Percentiles rank a stretch among this genome's conserved stretches.
These are phyloP conservation scores for Lagenaria siceraria DNA, from an alignment of 306 rosid species.

Conservation along the genomic window DNA sequence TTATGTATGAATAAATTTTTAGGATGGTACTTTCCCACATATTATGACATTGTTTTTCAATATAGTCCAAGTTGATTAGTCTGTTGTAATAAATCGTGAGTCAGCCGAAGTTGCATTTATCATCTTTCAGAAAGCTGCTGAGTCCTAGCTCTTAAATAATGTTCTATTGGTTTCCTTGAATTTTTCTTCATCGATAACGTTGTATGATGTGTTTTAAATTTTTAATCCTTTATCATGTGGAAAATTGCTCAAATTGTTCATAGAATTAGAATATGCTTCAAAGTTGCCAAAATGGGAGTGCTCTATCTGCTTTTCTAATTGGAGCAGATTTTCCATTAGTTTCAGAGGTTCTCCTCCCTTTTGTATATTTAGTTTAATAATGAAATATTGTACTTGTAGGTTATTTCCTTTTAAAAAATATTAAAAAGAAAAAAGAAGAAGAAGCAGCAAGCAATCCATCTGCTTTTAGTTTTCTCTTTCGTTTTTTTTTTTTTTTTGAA, in stretches of 20 bases:
- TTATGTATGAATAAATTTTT: background rate
- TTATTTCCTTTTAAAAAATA: background rate
- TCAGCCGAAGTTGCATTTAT: background rate
- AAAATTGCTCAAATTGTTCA: background rate
- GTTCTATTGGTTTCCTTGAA: background rate
- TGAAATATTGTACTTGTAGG: background rate
- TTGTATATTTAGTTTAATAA: background rate
- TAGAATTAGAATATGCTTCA: background rate
- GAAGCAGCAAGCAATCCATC: background rate
- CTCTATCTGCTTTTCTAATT: background rate
- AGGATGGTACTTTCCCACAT: background rate
- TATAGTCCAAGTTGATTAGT: background rate
- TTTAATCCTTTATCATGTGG: background rate
- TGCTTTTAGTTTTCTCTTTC: too few relatives aligned
- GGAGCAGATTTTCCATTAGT: background rate
- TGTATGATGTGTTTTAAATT: background rate
- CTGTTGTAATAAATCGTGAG: background rate
- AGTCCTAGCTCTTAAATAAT: background rate
- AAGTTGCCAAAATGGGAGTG: background rate
- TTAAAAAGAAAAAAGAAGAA: background rate
- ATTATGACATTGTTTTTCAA: background rate
- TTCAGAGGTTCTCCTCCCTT: background rate
- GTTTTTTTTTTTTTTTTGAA: too few relatives aligned
- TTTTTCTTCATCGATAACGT: background rate
- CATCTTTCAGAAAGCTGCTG: background rate